A percentile compares a stretch with the other conserved stretches of the same genome.
Evolutionary conservation across 176 grass and related monocot genomes (phyloP).

Genomic region (Hsuehochloa calcarea): DNA sequence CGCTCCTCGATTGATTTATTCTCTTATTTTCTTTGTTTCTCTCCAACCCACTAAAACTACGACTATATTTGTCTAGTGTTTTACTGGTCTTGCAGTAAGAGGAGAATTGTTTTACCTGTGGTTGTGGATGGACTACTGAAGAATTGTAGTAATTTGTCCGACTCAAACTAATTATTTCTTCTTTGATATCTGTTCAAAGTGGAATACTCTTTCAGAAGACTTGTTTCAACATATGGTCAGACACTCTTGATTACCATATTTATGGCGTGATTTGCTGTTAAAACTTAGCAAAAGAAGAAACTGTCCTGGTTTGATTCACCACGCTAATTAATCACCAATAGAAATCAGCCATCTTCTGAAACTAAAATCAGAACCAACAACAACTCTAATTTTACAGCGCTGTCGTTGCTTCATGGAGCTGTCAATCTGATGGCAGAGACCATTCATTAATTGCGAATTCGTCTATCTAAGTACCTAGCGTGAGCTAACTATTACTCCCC

Average conservation of each 20-base stretch:
- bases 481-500: not conserved
- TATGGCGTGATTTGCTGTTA: not conserved
- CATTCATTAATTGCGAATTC: not conserved
- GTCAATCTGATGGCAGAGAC: not conserved
- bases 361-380: not conserved
- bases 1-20: not conserved
- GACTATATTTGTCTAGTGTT: not conserved
- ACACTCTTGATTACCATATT: not conserved
- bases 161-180: constrained; percentile 14
- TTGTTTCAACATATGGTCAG: not conserved
- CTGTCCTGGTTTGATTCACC: not conserved
- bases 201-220: not conserved
- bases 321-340: not conserved
- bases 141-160: not conserved
- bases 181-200: not conserved
- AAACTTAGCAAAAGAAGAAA: not conserved
- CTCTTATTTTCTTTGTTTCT: not conserved
- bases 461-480: not conserved
- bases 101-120: not conserved
- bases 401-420: not conserved
- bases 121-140: not conserved
- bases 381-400: not conserved
- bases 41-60: constrained; percentile 36
- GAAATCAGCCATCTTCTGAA: not conserved
- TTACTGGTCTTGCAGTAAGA: not conserved